These are phyloP conservation scores for Goffeauzyma gilvescens DNA, from an alignment of 768 basidiomycete species.

Conservation along the genomic window DNA sequence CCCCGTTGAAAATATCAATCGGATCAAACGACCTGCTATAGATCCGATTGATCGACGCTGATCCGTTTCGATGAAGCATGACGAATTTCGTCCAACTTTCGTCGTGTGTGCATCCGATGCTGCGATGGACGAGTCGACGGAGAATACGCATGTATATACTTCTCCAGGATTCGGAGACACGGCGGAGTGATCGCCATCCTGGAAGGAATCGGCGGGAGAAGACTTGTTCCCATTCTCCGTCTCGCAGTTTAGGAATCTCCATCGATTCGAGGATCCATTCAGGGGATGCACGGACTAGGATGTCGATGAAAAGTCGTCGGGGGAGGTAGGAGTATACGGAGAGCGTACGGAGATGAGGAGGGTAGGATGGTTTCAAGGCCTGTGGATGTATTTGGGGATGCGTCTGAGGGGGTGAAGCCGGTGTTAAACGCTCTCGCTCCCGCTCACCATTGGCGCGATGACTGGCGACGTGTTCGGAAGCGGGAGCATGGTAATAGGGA, in stretches of 20 bases:
- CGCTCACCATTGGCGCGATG: too few species aligned
- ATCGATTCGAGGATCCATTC: slow-evolving; percentile 25
- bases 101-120: slow-evolving; percentile 26
- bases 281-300: slow-evolving; percentile 21
- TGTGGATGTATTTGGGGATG: too few species aligned
- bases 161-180: slow-evolving; percentile 20
- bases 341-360: slow-evolving; percentile 15
- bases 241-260: slow-evolving; percentile 16
- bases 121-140: slow-evolving; percentile 22
- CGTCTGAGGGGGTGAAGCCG: too few species aligned
- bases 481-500: too few species aligned
- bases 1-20: slow-evolving; percentile 25
- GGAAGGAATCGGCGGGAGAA: slow-evolving; percentile 23
- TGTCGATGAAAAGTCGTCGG: slow-evolving; percentile 13
- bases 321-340: slow-evolving; percentile 17
- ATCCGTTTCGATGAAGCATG: slow-evolving; percentile 26
- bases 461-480: too few species aligned
- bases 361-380: slow-evolving; percentile 26
- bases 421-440: too few species aligned
- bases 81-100: slow-evolving; percentile 30
- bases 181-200: slow-evolving; percentile 26
- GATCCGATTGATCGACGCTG: slow-evolving; percentile 25
- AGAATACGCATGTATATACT: slow-evolving; percentile 21
- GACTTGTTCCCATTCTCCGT: slow-evolving; percentile 21
- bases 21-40: slow-evolving; percentile 27